Evolutionary conservation across 306 rosid genomes (phyloP).

Genomic region (Coriaria nepalensis): DNA sequence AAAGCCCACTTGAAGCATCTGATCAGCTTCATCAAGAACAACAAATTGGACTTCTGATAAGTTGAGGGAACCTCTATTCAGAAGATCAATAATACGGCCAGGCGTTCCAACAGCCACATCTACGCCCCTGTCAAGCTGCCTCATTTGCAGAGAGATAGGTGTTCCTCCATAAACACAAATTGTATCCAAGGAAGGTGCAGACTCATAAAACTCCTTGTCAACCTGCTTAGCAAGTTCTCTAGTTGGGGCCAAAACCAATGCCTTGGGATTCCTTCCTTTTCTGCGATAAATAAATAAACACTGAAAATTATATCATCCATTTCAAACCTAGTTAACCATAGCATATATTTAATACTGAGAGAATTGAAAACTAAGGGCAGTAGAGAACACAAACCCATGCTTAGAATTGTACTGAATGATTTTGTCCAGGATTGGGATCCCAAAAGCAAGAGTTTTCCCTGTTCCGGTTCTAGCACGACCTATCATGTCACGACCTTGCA

Average conservation of each 20-base stretch:
- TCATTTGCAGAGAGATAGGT: conserved; percentile 73
- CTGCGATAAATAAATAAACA: conserved; percentile 24
- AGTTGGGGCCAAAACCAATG: conserved; percentile 89
- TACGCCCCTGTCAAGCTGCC: conserved; percentile 81
- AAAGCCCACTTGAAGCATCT: conserved; percentile 98
- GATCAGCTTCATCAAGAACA: conserved; percentile 95
- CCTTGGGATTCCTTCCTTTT: conserved; percentile 69
- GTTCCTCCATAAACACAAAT: conserved; percentile 95
- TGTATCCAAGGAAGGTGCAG: conserved; percentile 76
- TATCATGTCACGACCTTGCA: conserved; percentile 98
- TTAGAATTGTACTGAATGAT: conserved; percentile 63
- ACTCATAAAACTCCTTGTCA: conserved; percentile 66
- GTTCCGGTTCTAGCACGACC: conserved; percentile 99
- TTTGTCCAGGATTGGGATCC: conserved; percentile 83
- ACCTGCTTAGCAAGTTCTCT: conserved; percentile 88
- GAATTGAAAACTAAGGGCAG: no score
- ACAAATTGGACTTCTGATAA: conserved; percentile 69
- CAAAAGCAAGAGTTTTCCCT: conserved; percentile 98
- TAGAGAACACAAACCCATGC: conserved; percentile 47
- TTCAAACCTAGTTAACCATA: conserved; percentile 1
- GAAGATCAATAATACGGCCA: conserved; percentile 90
- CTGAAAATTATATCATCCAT: background rate
- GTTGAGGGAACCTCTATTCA: conserved; percentile 68
- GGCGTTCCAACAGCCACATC: conserved; percentile 95
- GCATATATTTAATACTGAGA: background rate